Percentiles rank a stretch among this genome's conserved stretches.
Conservation (phyloP, 2,329 filamentous ascomycete species). For the Trichoderma cornu-damae region DNA sequence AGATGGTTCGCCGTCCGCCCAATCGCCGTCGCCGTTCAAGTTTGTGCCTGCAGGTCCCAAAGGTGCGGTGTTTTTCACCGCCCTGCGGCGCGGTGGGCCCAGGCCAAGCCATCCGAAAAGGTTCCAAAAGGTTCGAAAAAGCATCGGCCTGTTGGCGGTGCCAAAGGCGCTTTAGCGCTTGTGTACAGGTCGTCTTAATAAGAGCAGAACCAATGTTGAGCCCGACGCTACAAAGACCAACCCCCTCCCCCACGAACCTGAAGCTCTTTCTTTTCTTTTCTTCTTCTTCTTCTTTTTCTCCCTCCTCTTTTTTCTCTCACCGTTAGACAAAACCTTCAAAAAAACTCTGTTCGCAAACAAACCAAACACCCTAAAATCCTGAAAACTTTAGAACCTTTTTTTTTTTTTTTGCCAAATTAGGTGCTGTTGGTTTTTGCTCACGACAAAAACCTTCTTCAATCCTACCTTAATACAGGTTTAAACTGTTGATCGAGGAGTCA, state of each 20-base stretch:
- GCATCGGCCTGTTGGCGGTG: background rate
- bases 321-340: background rate
- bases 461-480: conserved; percentile 13
- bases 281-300: background rate
- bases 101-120: conserved; percentile 7
- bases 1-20: background rate
- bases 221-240: background rate
- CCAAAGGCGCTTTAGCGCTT: conserved; percentile 8
- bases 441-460: background rate
- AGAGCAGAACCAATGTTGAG: background rate
- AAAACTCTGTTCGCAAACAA: background rate
- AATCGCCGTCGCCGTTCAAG: background rate
- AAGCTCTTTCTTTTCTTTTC: background rate
- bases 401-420: too few relatives aligned
- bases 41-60: conserved; percentile 4
- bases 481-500: conserved; percentile 45
- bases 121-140: background rate
- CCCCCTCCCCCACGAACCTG: background rate
- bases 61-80: conserved; percentile 11
- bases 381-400: background rate
- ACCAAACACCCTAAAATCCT: background rate
- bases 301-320: too few relatives aligned
- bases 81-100: background rate
- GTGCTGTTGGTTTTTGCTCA: background rate
- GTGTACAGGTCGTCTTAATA: background rate